Evolutionary conservation across 2,329 filamentous ascomycete genomes (phyloP).

Genomic region (Fusarium oxysporum): DNA sequence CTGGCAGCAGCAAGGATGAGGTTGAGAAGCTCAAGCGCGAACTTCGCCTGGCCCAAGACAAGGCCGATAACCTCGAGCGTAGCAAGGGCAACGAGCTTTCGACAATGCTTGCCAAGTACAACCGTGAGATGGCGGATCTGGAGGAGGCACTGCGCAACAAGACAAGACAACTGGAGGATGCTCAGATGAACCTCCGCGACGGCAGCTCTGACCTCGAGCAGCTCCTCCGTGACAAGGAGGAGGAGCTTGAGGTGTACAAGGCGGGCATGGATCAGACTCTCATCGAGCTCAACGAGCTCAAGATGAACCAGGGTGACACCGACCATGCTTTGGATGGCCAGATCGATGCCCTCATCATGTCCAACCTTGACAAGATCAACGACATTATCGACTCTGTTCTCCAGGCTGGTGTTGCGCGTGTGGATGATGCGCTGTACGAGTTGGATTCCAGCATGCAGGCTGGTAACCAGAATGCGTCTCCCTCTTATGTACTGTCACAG

Average conservation of each 20-base stretch:
- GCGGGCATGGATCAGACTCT: slow-evolving; percentile 97
- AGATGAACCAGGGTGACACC: slow-evolving; percentile 77
- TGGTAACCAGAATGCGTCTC: slow-evolving; percentile 97
- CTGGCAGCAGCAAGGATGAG: slow-evolving; percentile 90
- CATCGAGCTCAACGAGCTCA: slow-evolving; percentile 90
- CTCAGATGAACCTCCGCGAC: slow-evolving; percentile 80
- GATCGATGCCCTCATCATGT: slow-evolving; percentile 87
- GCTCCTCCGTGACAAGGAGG: slow-evolving; percentile 91
- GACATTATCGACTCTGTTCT: slow-evolving; percentile 97
- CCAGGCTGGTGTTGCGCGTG: slow-evolving; percentile 90
- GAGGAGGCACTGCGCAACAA: slow-evolving; percentile 93
- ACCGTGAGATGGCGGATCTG: slow-evolving; percentile 95
- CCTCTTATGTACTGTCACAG: slow-evolving; percentile 93
- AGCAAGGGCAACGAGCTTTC: slow-evolving; percentile 96
- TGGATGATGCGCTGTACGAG: slow-evolving; percentile 97
- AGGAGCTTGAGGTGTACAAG: slow-evolving; percentile 98
- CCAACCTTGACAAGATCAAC: slow-evolving; percentile 92
- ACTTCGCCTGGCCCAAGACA: slow-evolving; percentile 89
- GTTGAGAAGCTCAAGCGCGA: slow-evolving; percentile 95
- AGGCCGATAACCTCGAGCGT: slow-evolving; percentile 90
- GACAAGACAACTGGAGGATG: slow-evolving; percentile 85
- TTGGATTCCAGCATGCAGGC: slow-evolving; percentile 98
- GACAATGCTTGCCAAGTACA: slow-evolving; percentile 93
- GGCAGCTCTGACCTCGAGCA: slow-evolving; percentile 88
- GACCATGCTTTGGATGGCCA: slow-evolving; percentile 88